A percentile compares a stretch with the other conserved stretches of the same genome.
phyloP scores from a whole-genome alignment of 768 basidiomycete species.

The Agaricus subrufescens region DNA sequence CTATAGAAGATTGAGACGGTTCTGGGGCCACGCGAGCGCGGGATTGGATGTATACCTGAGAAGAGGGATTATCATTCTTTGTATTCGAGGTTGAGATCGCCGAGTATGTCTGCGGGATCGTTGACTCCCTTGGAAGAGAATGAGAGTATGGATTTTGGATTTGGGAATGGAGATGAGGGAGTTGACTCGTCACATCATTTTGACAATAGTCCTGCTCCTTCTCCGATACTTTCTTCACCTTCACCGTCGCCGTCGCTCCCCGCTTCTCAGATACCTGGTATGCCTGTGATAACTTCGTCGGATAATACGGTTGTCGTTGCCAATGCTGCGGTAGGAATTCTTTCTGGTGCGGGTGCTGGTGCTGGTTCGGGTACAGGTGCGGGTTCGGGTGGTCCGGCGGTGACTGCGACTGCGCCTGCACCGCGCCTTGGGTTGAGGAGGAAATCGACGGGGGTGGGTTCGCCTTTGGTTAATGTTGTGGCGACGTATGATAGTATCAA shows the following conservation, averaged over 20 bases:
- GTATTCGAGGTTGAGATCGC: neutral
- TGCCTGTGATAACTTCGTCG: neutral
- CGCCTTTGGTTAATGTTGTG: neutral
- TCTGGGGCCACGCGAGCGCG: neutral
- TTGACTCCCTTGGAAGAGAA: neutral
- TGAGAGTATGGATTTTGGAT: neutral
- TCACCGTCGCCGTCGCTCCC: too few species aligned
- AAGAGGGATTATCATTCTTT: conserved; percentile 1
- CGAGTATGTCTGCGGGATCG: neutral
- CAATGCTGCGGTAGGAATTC: neutral
- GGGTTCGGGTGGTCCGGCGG: neutral
- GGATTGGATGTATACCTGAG: neutral
- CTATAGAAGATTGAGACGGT: neutral
- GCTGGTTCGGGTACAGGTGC: neutral
- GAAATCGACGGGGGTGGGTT: neutral
- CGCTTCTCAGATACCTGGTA: neutral
- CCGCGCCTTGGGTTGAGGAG: neutral
- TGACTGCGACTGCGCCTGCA: neutral
- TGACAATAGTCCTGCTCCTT: too few species aligned
- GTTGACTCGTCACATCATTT: too few species aligned
- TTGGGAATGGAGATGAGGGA: neutral
- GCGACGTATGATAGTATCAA: neutral
- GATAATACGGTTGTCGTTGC: too few species aligned
- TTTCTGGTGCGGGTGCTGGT: neutral
- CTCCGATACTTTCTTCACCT: too few species aligned